These are phyloP conservation scores for Teratosphaeria zuluensis DNA, from an alignment of 2,329 filamentous ascomycete species.

Conservation along the genomic window DNA sequence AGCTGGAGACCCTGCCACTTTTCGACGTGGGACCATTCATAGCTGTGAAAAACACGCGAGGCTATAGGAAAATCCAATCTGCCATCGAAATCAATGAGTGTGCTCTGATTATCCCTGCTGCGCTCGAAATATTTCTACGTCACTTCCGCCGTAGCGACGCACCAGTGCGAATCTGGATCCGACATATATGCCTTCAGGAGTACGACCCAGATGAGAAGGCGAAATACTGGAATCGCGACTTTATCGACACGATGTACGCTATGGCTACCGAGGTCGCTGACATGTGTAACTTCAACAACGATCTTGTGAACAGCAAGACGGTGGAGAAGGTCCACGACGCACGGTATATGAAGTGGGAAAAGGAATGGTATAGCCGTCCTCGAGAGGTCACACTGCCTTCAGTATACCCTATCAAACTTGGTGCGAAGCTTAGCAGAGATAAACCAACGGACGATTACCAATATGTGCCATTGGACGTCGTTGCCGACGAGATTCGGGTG, in stretches of 20 bases:
- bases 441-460: neutral
- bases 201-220: neutral
- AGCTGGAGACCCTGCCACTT: neutral
- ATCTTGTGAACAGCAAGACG: constrained; percentile 1
- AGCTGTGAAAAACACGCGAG: neutral
- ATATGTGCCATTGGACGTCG: neutral
- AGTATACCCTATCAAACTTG: neutral
- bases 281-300: constrained; percentile 5
- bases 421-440: neutral
- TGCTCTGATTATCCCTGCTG: neutral
- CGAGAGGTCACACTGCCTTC: neutral
- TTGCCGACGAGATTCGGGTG: neutral
- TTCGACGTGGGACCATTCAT: neutral
- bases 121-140: neutral
- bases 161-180: constrained; percentile 3
- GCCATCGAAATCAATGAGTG: neutral
- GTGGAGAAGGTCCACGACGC: constrained; percentile 1
- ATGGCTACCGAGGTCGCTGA: constrained; percentile 5
- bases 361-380: constrained; percentile 2
- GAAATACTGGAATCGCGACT: constrained; percentile 5
- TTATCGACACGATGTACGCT: constrained; percentile 6
- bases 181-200: constrained; percentile 5
- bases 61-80: neutral
- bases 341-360: constrained; percentile 1
- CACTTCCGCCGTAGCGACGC: neutral